Conservation (phyloP, 768 basidiomycete species). For the Auricularia sp. region DNA sequence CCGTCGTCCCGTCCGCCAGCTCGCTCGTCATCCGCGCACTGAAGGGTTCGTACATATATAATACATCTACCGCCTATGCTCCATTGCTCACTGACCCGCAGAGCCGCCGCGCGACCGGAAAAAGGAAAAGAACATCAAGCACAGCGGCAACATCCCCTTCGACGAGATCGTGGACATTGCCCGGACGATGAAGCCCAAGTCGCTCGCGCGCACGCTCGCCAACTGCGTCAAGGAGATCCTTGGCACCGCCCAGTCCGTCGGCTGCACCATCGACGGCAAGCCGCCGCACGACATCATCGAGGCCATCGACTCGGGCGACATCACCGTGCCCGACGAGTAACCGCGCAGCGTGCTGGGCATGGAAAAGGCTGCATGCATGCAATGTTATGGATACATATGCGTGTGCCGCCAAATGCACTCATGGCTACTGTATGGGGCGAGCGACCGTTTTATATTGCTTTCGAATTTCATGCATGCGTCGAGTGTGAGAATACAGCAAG, state of each 20-base stretch:
- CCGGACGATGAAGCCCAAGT: slow-evolving; percentile 91
- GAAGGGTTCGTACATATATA: slow-evolving; percentile 58
- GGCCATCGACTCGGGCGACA: slow-evolving; percentile 70
- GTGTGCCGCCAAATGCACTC: too few species aligned
- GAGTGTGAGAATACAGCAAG: not conserved
- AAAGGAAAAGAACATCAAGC: slow-evolving; percentile 99
- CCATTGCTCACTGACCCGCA: slow-evolving; percentile 22
- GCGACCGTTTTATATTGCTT: too few species aligned
- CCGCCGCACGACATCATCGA: slow-evolving; percentile 92
- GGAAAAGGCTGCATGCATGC: slow-evolving; percentile 19
- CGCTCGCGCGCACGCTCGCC: slow-evolving; percentile 82
- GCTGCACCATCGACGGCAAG: slow-evolving; percentile 91
- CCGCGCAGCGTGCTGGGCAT: too few species aligned
- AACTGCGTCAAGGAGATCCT: slow-evolving; percentile 95
- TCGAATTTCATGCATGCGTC: too few species aligned
- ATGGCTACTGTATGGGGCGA: too few species aligned
- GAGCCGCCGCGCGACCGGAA: slow-evolving; percentile 99
- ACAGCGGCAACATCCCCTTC: slow-evolving; percentile 84
- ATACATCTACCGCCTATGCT: not conserved
- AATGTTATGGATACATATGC: not conserved
- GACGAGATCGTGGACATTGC: slow-evolving; percentile 95
- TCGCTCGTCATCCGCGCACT: slow-evolving; percentile 96
- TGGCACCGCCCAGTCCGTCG: slow-evolving; percentile 93
- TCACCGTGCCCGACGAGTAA: slow-evolving; percentile 78
- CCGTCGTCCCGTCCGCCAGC: slow-evolving; percentile 94